Evolutionary conservation across 495 filamentous ascomycete genomes (phyloP).

Genomic region (Bathelium albidoporum): DNA sequence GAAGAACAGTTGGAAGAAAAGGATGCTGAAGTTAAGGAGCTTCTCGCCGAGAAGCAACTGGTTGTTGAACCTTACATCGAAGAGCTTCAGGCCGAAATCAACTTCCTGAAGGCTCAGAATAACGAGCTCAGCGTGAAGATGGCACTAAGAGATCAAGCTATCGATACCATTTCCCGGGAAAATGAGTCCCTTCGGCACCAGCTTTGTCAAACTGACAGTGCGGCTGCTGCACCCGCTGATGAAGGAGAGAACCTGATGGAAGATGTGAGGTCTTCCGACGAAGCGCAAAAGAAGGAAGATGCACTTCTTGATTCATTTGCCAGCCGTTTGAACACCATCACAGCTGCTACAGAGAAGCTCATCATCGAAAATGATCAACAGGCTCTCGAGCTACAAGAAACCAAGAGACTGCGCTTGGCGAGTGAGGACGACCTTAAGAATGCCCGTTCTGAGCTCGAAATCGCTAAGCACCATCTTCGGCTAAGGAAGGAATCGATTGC

Average conservation of each 20-base stretch:
- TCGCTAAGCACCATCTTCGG: background rate
- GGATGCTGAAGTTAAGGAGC: background rate
- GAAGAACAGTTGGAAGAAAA: background rate
- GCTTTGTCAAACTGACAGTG: background rate
- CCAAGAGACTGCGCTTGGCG: background rate
- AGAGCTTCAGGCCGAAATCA: background rate
- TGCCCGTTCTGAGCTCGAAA: background rate
- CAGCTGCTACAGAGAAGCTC: background rate
- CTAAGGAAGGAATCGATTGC: background rate
- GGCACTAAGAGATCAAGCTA: background rate
- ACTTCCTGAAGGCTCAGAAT: background rate
- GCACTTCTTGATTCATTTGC: background rate
- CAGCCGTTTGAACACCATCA: background rate
- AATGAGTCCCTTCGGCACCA: background rate
- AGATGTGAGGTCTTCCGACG: background rate
- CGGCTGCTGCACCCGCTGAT: background rate
- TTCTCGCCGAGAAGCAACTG: background rate
- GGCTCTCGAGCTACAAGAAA: background rate
- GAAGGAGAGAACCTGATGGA: background rate
- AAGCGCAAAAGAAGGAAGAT: background rate
- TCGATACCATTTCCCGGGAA: background rate
- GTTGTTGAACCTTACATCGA: background rate
- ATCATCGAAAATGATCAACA: background rate
- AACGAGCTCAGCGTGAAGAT: background rate
- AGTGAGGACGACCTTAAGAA: background rate